Conservation (phyloP, 208 protist genomes). For the Leishmania major region DNA sequence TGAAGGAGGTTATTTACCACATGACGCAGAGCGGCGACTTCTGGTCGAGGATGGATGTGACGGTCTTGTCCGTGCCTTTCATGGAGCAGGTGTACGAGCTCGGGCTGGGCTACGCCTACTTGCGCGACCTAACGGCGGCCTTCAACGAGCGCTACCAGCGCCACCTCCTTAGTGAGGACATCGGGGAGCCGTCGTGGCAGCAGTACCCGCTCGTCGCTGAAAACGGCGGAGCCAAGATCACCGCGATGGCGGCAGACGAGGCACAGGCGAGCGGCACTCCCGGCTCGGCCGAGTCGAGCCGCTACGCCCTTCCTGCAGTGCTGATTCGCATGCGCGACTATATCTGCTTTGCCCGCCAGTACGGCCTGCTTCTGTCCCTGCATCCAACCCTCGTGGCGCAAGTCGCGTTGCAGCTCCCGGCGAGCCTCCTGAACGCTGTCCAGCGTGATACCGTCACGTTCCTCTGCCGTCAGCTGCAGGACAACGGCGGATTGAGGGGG, state of each 20-base stretch:
- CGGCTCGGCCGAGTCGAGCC: neutral
- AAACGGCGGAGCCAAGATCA: neutral
- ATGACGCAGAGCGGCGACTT: conserved; percentile 26
- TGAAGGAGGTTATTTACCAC: conserved; percentile 80
- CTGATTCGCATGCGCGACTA: conserved; percentile 62
- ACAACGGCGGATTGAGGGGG: neutral
- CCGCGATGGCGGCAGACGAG: neutral
- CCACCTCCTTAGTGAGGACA: conserved; percentile 52
- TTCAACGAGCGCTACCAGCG: conserved; percentile 72
- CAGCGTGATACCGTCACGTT: conserved; percentile 37
- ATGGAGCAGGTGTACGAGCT: conserved; percentile 63
- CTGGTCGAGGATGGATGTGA: conserved; percentile 56
- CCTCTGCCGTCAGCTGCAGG: conserved; percentile 22
- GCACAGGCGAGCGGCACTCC: too few relatives aligned
- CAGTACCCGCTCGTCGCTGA: neutral
- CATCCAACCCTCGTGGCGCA: conserved; percentile 61
- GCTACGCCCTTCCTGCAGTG: conserved; percentile 27
- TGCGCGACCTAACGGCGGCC: conserved; percentile 69
- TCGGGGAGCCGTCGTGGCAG: conserved; percentile 21
- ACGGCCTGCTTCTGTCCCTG: conserved; percentile 54
- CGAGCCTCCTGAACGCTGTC: conserved; percentile 18
- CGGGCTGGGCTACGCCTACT: conserved; percentile 57
- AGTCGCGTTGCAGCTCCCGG: conserved; percentile 49
- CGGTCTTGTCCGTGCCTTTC: conserved; percentile 66
- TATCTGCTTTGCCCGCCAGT: conserved; percentile 73